Percentiles rank a stretch among this genome's conserved stretches.
phyloP scores from a whole-genome alignment of 495 filamentous ascomycete species.

The Neurospora terricola region DNA sequence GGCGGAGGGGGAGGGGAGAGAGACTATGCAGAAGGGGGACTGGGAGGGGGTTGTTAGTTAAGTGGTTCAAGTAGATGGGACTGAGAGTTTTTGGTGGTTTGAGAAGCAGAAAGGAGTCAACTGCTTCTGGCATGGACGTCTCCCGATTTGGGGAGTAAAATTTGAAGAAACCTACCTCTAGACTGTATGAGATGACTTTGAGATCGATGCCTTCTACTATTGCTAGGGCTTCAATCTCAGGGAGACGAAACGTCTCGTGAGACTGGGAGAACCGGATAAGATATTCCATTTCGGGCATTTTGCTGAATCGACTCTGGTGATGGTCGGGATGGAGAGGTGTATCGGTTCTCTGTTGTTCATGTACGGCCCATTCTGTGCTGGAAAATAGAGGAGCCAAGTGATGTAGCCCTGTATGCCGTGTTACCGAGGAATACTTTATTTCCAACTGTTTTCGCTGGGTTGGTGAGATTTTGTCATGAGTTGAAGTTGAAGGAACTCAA shows the following conservation, averaged over 20 bases:
- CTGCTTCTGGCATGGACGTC: background rate
- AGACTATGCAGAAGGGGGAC: conserved; percentile 83
- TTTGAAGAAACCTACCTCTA: conserved; percentile 45
- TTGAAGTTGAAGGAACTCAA: background rate
- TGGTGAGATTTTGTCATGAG: background rate
- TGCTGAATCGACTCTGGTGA: background rate
- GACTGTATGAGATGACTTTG: conserved; percentile 59
- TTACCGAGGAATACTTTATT: background rate
- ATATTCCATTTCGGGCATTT: conserved; percentile 48
- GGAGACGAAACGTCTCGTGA: conserved; percentile 79
- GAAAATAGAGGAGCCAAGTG: background rate
- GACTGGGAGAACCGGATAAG: conserved; percentile 84
- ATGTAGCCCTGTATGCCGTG: background rate
- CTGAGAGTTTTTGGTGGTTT: conserved; percentile 3
- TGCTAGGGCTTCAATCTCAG: conserved; percentile 81
- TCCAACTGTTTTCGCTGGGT: background rate
- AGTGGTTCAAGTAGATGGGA: conserved; percentile 5
- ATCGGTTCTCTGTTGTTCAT: background rate
- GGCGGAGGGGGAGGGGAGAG: conserved; percentile 51
- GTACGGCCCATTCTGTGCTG: background rate
- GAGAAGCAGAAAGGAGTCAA: background rate
- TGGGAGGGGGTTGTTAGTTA: conserved; percentile 20
- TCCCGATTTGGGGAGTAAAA: background rate
- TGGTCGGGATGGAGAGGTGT: background rate
- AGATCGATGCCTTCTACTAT: conserved; percentile 55